Conservation (phyloP, 805 yeast species). For the Candida wancherniae region DNA sequence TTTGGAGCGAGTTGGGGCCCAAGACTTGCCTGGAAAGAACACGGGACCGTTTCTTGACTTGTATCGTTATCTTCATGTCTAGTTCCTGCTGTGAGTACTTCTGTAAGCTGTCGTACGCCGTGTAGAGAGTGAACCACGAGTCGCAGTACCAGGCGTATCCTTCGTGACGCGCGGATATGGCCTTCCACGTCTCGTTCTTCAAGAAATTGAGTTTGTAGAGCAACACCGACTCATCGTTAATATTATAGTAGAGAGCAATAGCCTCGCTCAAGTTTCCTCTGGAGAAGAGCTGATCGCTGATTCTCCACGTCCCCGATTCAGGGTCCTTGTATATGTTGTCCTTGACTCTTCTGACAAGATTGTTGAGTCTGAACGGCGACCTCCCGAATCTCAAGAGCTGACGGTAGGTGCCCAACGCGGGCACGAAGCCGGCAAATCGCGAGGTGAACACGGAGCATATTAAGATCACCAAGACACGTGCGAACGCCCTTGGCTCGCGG, state of each 20-base stretch:
- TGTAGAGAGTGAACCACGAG: slow-evolving; percentile 52
- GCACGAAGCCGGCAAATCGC: slow-evolving; percentile 41
- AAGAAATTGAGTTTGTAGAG: slow-evolving; percentile 51
- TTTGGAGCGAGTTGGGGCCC: slow-evolving; percentile 17
- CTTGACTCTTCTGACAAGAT: slow-evolving; percentile 27
- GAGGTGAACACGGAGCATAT: slow-evolving; percentile 36
- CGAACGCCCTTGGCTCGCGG: slow-evolving; percentile 34
- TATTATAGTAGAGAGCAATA: slow-evolving; percentile 55
- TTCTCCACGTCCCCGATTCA: slow-evolving; percentile 9
- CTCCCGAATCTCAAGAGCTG: slow-evolving; percentile 68
- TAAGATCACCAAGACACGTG: slow-evolving; percentile 30
- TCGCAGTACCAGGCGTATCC: slow-evolving; percentile 66
- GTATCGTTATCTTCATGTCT: slow-evolving; percentile 52
- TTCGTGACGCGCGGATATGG: slow-evolving; percentile 51
- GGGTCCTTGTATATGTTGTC: slow-evolving; percentile 11
- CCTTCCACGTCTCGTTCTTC: slow-evolving; percentile 28
- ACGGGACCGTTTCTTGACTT: slow-evolving; percentile 55
- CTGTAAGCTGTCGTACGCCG: slow-evolving; percentile 42
- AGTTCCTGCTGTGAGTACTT: slow-evolving; percentile 44
- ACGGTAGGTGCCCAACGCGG: slow-evolving; percentile 52
- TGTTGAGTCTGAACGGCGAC: slow-evolving; percentile 53
- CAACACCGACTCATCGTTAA: slow-evolving; percentile 59
- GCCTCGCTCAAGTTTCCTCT: slow-evolving; percentile 47
- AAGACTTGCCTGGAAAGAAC: slow-evolving; percentile 38
- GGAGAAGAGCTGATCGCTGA: slow-evolving; percentile 26